Base-by-base conservation (phyloP, 2,329 filamentous ascomycete genomes). In the Lachnellula suecica region DNA sequence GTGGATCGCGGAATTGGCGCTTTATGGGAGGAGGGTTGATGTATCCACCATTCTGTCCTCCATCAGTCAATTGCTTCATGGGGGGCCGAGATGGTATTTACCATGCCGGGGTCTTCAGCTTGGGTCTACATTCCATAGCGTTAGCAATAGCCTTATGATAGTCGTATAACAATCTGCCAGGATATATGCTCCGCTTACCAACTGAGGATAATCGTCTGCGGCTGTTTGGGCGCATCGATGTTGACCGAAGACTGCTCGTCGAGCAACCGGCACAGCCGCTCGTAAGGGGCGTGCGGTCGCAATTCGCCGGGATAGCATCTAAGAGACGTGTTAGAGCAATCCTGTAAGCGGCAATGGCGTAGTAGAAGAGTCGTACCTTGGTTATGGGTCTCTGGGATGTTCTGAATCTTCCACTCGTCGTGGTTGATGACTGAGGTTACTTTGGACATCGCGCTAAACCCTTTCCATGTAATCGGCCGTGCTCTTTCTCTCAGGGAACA, bases 1-100 rank as follows among this genome's bases (percentile, higher is more conserved):
- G 83, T 31, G 95, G 94, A 72, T 97, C 94, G 70, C 94, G 90
- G 76, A 91, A 89, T 72, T 91, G 87, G 63, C 93, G 88, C 80
- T 96, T 97, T 73, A 93, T 77, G 49, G 79, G 74, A 13, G 85
- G 83, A 53, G 89, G 88, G 74, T 92, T 91, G 68, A 89, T 81
- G 72, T 91, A 94, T 71, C 87, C 88, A 67, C 89, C 90, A 72
- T 92, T 95, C 88, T 92, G 34, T 52, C 27, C 37, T 13, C 11
- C 17, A 37, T 62, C 43, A 62, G 50, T 52, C 24, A 44, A 41
- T 22, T 49, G 41, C 31, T 44, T 24, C 13, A 9, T 17, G 44
- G 38, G 20, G 45, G 25, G 11, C 22, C 17, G 19, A n/a, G 11
- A 42, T 24, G 24, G 17, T n/a, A 75, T 81, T 71, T 63, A 87